Conservation (phyloP, 345 rosid genomes). For the Xanthoceras sorbifolium region DNA sequence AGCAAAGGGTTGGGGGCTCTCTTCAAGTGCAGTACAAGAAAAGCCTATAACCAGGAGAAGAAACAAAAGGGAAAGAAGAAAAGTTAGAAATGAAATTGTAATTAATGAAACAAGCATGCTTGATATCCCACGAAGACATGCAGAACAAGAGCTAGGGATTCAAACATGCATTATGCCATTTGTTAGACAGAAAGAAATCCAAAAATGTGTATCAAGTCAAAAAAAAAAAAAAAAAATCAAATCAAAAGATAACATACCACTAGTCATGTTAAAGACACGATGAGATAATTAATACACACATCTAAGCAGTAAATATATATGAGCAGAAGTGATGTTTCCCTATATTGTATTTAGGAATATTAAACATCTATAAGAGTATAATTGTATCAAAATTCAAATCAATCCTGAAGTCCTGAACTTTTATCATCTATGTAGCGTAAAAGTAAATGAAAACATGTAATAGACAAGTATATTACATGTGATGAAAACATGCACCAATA, state of each 20-base stretch:
- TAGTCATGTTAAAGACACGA: not conserved
- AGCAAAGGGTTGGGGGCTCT: slow-evolving; percentile 48
- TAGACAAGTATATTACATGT: too few species aligned
- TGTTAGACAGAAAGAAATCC: too few species aligned
- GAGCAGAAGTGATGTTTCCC: not conserved
- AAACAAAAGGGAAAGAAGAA: not conserved
- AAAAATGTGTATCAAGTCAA: not conserved
- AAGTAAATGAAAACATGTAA: not conserved
- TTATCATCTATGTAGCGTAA: not conserved
- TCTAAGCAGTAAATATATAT: not conserved
- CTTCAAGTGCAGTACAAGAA: slow-evolving; percentile 42
- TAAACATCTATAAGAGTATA: not conserved
- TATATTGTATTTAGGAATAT: too few species aligned
- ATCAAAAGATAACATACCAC: not conserved
- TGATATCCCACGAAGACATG: not conserved
- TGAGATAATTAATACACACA: not conserved
- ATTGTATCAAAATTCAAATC: not conserved
- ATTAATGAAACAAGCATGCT: not conserved
- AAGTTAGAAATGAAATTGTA: not conserved
- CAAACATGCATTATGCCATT: not conserved
- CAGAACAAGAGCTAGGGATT: not conserved
- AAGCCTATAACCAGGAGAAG: slow-evolving; percentile 30
- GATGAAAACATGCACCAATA: not conserved
- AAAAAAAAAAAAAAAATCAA: not conserved
- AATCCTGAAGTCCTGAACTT: not conserved